Evolutionary conservation across 2,329 filamentous ascomycete genomes (phyloP).

Genomic region (Pseudogymnoascus sp.): DNA sequence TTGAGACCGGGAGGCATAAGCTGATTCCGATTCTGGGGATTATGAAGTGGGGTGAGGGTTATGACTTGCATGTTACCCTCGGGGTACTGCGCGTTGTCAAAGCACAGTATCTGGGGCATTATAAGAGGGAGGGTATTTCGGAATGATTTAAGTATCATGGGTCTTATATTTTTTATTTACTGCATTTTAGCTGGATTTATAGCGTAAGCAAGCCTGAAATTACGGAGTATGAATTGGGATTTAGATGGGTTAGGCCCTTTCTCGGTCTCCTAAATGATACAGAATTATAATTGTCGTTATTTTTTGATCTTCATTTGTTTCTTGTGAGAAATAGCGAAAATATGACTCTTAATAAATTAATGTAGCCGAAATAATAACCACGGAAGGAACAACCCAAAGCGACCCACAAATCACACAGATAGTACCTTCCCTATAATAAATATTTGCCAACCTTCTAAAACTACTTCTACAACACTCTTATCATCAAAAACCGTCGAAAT

Average conservation of each 20-base stretch:
- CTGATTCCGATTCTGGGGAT: neutral
- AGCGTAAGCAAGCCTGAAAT: neutral
- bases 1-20: neutral
- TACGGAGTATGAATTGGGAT: neutral
- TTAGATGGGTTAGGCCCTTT: neutral
- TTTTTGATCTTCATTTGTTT: neutral
- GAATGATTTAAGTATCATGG: neutral
- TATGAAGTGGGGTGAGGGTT: neutral
- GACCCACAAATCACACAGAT: neutral
- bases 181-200: constrained; percentile 2
- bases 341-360: neutral
- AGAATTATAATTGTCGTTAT: neutral
- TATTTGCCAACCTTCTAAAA: neutral
- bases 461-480: too few relatives aligned
- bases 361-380: neutral
- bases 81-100: neutral
- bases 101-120: neutral
- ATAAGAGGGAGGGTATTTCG: neutral
- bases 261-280: neutral
- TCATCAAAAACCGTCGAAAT: neutral
- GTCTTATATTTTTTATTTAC: neutral
- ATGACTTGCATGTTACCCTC: neutral
- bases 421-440: neutral
- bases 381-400: neutral
- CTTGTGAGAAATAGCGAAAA: neutral